Evolutionary conservation across 352 stramenopile species (phyloP), one percentile per base, ranked within the genome.

Genomic region (Globisporangium irregulare): DNA sequence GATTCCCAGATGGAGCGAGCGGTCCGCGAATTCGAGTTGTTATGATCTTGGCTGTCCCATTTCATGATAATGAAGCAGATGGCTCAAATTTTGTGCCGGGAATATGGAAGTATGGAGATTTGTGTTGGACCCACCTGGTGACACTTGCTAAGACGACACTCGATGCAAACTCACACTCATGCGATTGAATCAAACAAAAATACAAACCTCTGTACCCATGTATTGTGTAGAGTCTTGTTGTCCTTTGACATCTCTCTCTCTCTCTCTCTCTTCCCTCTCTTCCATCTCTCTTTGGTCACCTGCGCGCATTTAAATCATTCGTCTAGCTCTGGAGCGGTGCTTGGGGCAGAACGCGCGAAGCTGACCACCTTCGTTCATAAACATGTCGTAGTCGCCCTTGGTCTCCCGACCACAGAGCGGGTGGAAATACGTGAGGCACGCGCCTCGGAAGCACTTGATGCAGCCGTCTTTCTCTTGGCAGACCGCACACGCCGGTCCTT

Each of bases 291-390:
- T 32, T 12, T 34, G 29, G 7, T 48, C 56, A 24, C 56, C 54
- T 58, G 24, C 38, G 56, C 24, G 55, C 48, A 46, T 41, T 50
- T 50, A 69, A 55, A 56, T 67, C 53, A 70, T 67, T 64, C 69
- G 67, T 71, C 67, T 78, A 60, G 69, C 69, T 78, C 69, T 78
- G 63, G 86, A 80, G 70, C 80, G 88, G 62, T 96, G 89, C 62
- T 87, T 88, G 48, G 86, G 77, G 62, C 89, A 96, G 70, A 87
- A 96, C 50, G 89, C 84, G 32, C 87, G 85, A 64, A 96, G 74
- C 62, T 93, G 85, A 41, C 89, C 89, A 55, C 78, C 73, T 66
- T 95, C 87, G 79, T 91, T 96, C 89, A 96, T 96, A 82, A 87
- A 96, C 89, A 96, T 96, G 77, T 96, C 89, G 74, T 88, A 95